Percentiles rank a stretch among this genome's conserved stretches.
These are phyloP conservation scores for Paspalum notatum DNA, from an alignment of 176 grass and related monocot species.

Conservation along the genomic window DNA sequence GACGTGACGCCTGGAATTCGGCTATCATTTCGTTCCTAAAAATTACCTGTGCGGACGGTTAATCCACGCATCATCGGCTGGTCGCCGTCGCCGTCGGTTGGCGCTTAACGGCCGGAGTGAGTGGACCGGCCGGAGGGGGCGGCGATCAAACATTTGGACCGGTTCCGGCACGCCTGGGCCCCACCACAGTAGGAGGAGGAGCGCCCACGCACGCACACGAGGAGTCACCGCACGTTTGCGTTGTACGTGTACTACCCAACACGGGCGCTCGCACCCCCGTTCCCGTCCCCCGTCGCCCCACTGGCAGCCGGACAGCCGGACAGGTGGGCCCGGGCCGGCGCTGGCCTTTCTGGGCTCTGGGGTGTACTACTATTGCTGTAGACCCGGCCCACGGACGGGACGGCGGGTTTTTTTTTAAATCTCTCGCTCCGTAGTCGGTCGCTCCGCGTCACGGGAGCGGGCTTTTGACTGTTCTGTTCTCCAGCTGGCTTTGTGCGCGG, in stretches of 20 bases:
- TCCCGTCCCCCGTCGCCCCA: no score
- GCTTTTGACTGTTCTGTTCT: constrained; percentile 1
- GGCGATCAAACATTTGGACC: constrained; percentile 22
- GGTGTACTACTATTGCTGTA: not conserved
- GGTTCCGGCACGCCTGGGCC: not conserved
- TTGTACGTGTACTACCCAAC: not conserved
- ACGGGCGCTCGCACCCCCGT: no score
- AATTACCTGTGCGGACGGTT: not conserved
- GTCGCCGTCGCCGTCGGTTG: not conserved
- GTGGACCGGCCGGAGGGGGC: not conserved
- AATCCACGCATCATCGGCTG: not conserved
- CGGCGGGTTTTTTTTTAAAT: no score
- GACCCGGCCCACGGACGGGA: not conserved
- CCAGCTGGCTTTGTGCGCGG: not conserved
- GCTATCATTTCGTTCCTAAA: not conserved
- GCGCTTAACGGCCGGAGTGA: not conserved
- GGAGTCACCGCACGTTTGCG: not conserved
- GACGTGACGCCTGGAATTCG: not conserved
- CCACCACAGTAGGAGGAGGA: not conserved
- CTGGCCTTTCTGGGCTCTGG: not conserved
- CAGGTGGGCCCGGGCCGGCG: constrained; percentile 20
- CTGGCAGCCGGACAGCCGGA: not conserved
- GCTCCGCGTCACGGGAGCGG: not conserved
- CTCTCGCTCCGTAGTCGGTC: no score
- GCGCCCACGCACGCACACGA: not conserved